Percentiles rank a stretch among this genome's conserved stretches.
phyloP scores from a whole-genome alignment of 345 rosid genomes.

The Eucalyptus cloeziana region DNA sequence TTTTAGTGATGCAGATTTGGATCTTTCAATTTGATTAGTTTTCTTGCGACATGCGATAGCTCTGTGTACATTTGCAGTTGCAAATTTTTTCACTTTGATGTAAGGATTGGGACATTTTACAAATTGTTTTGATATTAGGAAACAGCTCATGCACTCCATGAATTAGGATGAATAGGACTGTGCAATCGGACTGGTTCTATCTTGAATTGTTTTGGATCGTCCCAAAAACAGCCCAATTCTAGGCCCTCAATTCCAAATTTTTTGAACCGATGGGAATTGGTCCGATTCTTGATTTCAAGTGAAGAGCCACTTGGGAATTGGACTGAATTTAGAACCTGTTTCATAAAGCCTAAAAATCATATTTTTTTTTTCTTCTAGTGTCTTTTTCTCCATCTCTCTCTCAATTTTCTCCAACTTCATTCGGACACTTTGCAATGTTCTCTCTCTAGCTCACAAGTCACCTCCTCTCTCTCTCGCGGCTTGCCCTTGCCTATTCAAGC shows the following conservation, averaged over 20 bases:
- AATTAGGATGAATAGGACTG: accelerated
- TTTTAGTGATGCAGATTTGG: not conserved
- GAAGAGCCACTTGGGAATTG: not conserved
- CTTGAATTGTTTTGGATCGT: accelerated
- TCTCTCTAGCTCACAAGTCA: not conserved
- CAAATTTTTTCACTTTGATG: accelerated
- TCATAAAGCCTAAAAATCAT: too few relatives aligned
- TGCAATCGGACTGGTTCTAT: not conserved
- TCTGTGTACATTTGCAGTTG: accelerated
- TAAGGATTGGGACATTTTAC: not conserved
- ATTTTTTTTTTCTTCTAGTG: accelerated
- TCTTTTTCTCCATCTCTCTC: too few relatives aligned
- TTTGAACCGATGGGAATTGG: not conserved
- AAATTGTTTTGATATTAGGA: too few relatives aligned
- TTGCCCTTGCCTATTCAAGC: too few relatives aligned
- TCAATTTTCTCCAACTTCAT: too few relatives aligned
- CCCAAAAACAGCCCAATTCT: accelerated
- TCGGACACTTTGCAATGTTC: not conserved
- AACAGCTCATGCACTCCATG: accelerated
- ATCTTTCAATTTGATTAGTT: not conserved
- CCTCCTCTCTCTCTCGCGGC: too few relatives aligned
- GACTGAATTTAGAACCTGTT: accelerated
- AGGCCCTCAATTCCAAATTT: too few relatives aligned
- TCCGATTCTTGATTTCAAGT: not conserved
- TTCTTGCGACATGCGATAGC: accelerated